Base-by-base conservation (phyloP, 208 protist species). In the Phytomonas sp. region DNA sequence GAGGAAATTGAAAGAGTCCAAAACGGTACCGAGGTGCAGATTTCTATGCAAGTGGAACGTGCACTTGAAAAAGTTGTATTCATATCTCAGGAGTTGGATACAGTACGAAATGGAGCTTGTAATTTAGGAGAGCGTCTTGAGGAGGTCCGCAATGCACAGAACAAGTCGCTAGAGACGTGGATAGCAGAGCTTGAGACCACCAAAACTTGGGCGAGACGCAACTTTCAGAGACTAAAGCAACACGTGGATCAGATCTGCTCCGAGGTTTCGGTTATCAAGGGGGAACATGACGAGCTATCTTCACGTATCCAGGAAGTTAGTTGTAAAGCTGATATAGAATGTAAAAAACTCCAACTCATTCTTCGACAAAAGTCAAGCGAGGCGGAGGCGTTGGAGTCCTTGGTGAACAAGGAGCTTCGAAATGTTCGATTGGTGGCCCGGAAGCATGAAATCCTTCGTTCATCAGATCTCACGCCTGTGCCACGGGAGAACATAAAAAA, bases 211-310 rank as follows among this genome's bases (percentile, higher is more conserved):
- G 76, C 80, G 33, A 83, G 73, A 65, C 76, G 84, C 63, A 94
- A 92, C 74, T 73, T 94, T 72, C 78, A 89, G 72, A 85, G 84
- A 23, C 81, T 94, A 37, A 92, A 91, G 65, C 76, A 94, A 75
- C 87, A 87, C 30, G 75, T 92, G 6, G 83, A 91, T 62, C 64
- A 66, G 42, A 61, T 88, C 52, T 66, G 72, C 11, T 65, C 68
- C 10, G 79, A 79, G 34, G 40, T 87, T 6, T 70, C 60, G 8
- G 78, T 74, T 45, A 52, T 91, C n/a, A 67, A 70, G 33, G 75
- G 79, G 11, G 69, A 64, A 5, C 83, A 88, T 66, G 62, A 68
- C 32, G 74, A 80, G 40, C 56, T 88, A 23, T 36, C 73, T 29
- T 59, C 72, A 7, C 70, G 77, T 30, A 31, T 94, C 60, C 67